Evolutionary conservation across 2,329 filamentous ascomycete species (phyloP).

Genomic region (Calonectria honghensis): DNA sequence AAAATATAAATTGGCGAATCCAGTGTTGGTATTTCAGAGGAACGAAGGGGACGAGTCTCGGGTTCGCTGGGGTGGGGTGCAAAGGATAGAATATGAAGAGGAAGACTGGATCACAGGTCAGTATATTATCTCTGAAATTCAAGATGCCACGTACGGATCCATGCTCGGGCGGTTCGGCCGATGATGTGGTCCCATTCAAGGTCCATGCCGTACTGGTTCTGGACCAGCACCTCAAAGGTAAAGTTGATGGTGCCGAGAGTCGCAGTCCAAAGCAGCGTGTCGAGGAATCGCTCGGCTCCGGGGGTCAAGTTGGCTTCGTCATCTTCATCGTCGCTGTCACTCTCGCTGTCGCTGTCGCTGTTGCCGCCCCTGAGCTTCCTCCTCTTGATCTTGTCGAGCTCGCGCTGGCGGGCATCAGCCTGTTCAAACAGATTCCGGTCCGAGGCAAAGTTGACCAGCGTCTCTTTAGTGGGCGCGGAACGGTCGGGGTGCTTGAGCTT

Average conservation of each 20-base stretch:
- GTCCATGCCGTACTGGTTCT: constrained; percentile 84
- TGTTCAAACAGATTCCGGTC: constrained; percentile 75
- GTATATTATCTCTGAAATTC: not conserved
- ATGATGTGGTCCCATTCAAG: constrained; percentile 76
- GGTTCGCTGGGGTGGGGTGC: constrained; percentile 71
- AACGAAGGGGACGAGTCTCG: constrained; percentile 70
- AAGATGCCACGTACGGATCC: constrained; percentile 66
- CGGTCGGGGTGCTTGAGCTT: constrained; percentile 82
- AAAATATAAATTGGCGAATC: constrained; percentile 78
- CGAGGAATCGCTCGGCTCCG: constrained; percentile 70
- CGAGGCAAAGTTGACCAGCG: constrained; percentile 83
- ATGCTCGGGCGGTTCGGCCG: constrained; percentile 71
- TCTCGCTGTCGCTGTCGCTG: constrained; percentile 21
- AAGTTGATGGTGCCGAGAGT: constrained; percentile 84
- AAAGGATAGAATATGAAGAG: constrained; percentile 73
- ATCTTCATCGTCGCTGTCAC: constrained; percentile 48
- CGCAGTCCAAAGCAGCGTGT: constrained; percentile 74
- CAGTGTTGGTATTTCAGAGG: constrained; percentile 66
- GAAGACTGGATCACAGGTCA: constrained; percentile 66
- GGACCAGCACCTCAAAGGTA: constrained; percentile 86
- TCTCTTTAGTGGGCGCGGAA: constrained; percentile 76
- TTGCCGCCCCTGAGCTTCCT: constrained; percentile 41
- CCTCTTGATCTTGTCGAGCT: constrained; percentile 52
- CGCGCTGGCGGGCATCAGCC: constrained; percentile 63
- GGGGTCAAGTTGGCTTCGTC: constrained; percentile 64